Conservation (phyloP, 1,284 basidiomycete species). For the Hypsizygus ulmarius region DNA sequence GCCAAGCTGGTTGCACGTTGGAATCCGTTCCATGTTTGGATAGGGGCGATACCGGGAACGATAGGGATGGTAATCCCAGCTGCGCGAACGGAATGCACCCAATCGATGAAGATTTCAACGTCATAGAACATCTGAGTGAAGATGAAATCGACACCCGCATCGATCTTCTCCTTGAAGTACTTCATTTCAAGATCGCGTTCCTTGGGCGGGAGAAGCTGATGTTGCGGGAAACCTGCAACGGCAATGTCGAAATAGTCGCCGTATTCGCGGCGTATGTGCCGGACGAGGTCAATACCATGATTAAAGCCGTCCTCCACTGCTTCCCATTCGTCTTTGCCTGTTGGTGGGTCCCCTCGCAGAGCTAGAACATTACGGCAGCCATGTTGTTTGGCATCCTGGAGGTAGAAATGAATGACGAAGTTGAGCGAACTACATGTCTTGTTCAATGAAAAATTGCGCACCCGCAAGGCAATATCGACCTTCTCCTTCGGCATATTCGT, state of each 20-base stretch:
- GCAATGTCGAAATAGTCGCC: constrained; percentile 94
- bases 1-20: constrained; percentile 89
- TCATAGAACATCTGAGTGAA: constrained; percentile 98
- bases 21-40: constrained; percentile 98
- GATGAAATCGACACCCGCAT: constrained; percentile 86
- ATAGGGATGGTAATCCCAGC: constrained; percentile 93
- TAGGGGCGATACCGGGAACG: constrained; percentile 94
- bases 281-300: constrained; percentile 89
- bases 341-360: constrained; percentile 90
- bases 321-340: constrained; percentile 88
- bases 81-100: constrained; percentile 81
- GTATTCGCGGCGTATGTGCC: constrained; percentile 78
- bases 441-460: constrained; percentile 38
- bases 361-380: constrained; percentile 97
- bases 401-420: constrained; percentile 12
- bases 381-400: constrained; percentile 83
- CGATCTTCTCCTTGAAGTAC: constrained; percentile 85
- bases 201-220: constrained; percentile 57
- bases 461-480: constrained; percentile 85
- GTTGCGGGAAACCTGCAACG: constrained; percentile 88
- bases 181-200: constrained; percentile 84
- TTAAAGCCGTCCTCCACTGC: constrained; percentile 86
- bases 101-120: constrained; percentile 78
- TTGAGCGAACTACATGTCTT: not conserved
- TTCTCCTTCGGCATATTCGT: constrained; percentile 97